Base-by-base conservation (phyloP, 192 early-diverging fungal genomes). In the Globomyces pollinis-pini region DNA sequence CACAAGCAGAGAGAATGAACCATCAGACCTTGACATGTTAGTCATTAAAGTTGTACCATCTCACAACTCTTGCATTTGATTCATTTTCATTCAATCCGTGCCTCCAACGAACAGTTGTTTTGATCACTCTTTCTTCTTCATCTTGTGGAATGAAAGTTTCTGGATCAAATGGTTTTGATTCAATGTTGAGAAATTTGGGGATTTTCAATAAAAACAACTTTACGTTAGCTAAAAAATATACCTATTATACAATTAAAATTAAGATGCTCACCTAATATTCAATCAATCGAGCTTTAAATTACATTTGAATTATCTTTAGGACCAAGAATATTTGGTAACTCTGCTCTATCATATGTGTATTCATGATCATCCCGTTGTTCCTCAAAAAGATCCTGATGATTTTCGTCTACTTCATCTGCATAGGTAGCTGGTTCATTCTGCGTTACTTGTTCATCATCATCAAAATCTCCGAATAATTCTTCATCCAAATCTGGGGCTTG, bases 21-120 rank as follows among this genome's bases (percentile, higher is more conserved):
- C 84, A 64, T 93, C 87, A 11, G 80, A 83, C 91, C 91, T 91
- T 31, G 78, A n/a, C n/a, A n/a, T n/a, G n/a, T n/a, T n/a, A n/a
- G n/a, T 69, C 5, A 93, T 78, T 47, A 93, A 61, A 2, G 84
- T 81, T 1, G 87, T 79, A 64, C 91, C 88, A 12, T 24, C 28
- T 38, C 34, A 51, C 5, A 26, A 36, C 38, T 41, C 42, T 38
- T 0, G 34, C n/a, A 38, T 65, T 24, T 21, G 54, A 47, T 6
- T 31, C 55, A 28, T 51, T 51, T 12, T 53, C 67, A 24, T 58
- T 57, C n/a, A n/a, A n/a, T 13, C 66, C 70, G 28, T 76, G 68
- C 29, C 90, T 72, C 90, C 90, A 92, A 18, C 90, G 77, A 16
- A 92, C 84, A 0, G 83, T 86, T 61, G 81, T 86, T 63, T 91